Evolutionary conservation across 495 filamentous ascomycete genomes (phyloP).

Genomic region (Hyaloscypha hepaticicola): DNA sequence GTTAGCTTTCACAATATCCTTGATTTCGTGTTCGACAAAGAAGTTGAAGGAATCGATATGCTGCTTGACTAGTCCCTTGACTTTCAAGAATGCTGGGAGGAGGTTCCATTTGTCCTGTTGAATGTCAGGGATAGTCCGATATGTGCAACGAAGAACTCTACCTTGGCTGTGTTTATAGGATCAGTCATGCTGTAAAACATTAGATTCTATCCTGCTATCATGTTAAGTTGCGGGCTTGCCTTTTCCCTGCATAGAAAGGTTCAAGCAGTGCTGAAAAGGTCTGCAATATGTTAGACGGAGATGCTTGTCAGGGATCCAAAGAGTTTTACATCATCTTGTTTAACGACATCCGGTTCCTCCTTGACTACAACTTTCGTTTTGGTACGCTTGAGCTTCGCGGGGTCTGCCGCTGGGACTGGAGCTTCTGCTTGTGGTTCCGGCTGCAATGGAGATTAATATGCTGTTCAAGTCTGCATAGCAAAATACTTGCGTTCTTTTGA

Average conservation of each 20-base stretch:
- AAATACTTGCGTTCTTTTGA: slow-evolving; percentile 2
- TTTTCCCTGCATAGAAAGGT: slow-evolving; percentile 95
- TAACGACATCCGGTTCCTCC: slow-evolving; percentile 10
- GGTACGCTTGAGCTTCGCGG: slow-evolving; percentile 27
- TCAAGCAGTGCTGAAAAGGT: slow-evolving; percentile 85
- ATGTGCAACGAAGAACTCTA: slow-evolving; percentile 13
- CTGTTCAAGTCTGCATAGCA: not conserved
- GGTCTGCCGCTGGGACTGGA: slow-evolving; percentile 7
- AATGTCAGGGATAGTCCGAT: slow-evolving; percentile 3
- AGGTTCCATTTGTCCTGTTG: slow-evolving; percentile 89
- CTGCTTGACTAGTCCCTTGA: slow-evolving; percentile 94
- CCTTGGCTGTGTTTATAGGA: slow-evolving; percentile 82
- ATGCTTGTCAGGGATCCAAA: no score
- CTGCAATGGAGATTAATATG: not conserved
- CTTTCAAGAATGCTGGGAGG: slow-evolving; percentile 91
- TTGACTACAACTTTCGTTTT: slow-evolving; percentile 25
- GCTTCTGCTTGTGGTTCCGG: slow-evolving; percentile 1
- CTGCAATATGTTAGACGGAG: slow-evolving; percentile 37
- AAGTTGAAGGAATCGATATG: slow-evolving; percentile 99
- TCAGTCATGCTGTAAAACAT: slow-evolving; percentile 59
- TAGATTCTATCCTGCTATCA: no score
- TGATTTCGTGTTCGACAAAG: slow-evolving; percentile 91
- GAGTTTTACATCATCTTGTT: slow-evolving; percentile 26
- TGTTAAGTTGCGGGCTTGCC: slow-evolving; percentile 20
- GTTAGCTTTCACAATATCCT: slow-evolving; percentile 92